These are phyloP conservation scores for Quercus rubra DNA, from an alignment of 306 rosid genomes.

Conservation along the genomic window DNA sequence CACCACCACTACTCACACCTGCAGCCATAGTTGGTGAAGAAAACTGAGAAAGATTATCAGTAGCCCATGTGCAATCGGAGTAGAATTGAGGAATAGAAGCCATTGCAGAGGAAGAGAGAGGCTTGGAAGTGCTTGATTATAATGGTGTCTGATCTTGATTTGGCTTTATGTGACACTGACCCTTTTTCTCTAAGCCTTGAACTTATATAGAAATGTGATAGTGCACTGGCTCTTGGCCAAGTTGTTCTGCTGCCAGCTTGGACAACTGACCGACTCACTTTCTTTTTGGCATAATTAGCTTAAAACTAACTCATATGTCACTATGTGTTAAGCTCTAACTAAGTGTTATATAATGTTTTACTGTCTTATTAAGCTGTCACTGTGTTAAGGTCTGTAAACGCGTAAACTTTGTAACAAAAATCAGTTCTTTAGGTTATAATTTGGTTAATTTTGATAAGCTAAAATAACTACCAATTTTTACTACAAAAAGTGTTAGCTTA, in stretches of 20 bases:
- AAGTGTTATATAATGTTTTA: neutral
- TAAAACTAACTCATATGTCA: neutral
- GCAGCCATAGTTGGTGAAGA: constrained; percentile 3
- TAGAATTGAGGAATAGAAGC: constrained; percentile 53
- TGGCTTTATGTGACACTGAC: neutral
- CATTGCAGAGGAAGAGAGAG: constrained; percentile 39
- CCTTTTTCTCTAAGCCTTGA: neutral
- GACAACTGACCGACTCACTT: neutral
- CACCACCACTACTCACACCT: neutral
- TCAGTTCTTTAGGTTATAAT: neutral
- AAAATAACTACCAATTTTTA: too few species aligned
- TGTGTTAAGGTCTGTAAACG: constrained; percentile 16
- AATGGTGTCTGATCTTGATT: neutral
- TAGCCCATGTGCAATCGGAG: constrained; percentile 38
- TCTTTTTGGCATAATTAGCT: neutral
- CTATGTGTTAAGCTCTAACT: neutral
- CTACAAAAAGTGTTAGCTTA: too few species aligned
- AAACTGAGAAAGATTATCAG: constrained; percentile 19
- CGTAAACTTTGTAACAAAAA: constrained; percentile 11
- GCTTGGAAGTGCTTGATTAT: too few species aligned
- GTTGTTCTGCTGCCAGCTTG: neutral
- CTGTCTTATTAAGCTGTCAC: constrained; percentile 7
- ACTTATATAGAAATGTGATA: neutral
- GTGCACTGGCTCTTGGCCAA: neutral
- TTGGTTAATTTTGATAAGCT: neutral